These are phyloP conservation scores for Xylaria sp. DNA, from an alignment of 495 filamentous ascomycete species.

Conservation along the genomic window DNA sequence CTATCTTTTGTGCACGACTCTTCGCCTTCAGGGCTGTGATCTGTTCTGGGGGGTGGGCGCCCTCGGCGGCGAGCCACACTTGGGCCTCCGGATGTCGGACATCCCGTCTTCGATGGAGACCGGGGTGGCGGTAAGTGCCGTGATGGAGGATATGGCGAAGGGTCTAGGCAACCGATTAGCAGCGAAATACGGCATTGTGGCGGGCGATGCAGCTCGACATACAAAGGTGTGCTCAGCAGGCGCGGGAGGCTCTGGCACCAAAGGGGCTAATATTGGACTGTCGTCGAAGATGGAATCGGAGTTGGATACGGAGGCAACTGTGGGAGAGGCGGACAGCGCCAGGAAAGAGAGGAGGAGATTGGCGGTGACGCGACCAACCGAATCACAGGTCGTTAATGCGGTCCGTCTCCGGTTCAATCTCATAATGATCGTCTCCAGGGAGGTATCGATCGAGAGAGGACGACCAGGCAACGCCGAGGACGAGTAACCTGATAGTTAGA, in stretches of 20 bases:
- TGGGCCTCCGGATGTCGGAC: constrained; percentile 64
- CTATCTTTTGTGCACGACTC: constrained; percentile 70
- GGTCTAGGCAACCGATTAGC: constrained; percentile 55
- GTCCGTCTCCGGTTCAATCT: constrained; percentile 47
- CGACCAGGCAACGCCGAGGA: constrained; percentile 7
- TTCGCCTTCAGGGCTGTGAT: constrained; percentile 58
- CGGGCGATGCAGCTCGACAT: constrained; percentile 30
- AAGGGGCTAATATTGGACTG: constrained; percentile 40
- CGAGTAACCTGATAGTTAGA: not conserved
- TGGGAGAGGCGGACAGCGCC: constrained; percentile 55
- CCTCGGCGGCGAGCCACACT: constrained; percentile 71
- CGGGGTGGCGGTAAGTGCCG: constrained; percentile 74
- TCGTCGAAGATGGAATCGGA: constrained; percentile 42
- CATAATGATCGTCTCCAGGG: constrained; percentile 46
- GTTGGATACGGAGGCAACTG: constrained; percentile 42
- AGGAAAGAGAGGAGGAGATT: constrained; percentile 68
- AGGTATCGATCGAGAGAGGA: constrained; percentile 39
- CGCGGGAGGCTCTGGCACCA: constrained; percentile 48
- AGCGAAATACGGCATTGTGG: not conserved
- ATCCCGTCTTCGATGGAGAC: constrained; percentile 77
- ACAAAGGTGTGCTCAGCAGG: constrained; percentile 60
- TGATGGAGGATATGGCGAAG: constrained; percentile 93
- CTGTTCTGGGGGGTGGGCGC: constrained; percentile 57
- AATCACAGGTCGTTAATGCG: constrained; percentile 46
- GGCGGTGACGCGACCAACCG: constrained; percentile 65